Conservation (phyloP, 805 yeast genomes). For the Blastobotrys peoriensis region DNA sequence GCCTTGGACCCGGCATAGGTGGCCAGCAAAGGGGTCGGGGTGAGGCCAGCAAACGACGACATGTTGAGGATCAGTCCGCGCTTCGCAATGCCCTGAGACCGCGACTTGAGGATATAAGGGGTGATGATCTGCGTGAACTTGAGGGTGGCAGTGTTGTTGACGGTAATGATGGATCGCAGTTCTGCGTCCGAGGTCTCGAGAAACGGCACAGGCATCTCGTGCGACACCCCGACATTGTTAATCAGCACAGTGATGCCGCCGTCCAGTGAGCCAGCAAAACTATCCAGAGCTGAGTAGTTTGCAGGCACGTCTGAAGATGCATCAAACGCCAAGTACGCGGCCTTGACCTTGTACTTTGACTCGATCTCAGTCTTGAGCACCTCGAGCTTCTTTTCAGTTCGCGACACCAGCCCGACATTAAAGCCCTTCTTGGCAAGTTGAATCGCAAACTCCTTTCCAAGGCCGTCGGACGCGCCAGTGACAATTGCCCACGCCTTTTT, state of each 20-base stretch:
- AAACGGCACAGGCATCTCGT: constrained; percentile 92
- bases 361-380: constrained; percentile 57
- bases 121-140: constrained; percentile 73
- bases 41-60: constrained; percentile 95
- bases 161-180: constrained; percentile 70
- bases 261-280: constrained; percentile 36
- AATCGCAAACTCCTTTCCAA: constrained; percentile 84
- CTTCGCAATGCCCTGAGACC: constrained; percentile 26
- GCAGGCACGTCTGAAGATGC: constrained; percentile 56
- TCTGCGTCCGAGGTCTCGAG: constrained; percentile 71
- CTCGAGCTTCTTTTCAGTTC: constrained; percentile 75
- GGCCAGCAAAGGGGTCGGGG: constrained; percentile 89
- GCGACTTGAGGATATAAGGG: constrained; percentile 58
- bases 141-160: constrained; percentile 80
- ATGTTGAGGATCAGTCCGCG: constrained; percentile 78
- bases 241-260: constrained; percentile 66
- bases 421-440: constrained; percentile 85
- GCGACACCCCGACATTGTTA: constrained; percentile 94
- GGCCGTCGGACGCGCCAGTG: constrained; percentile 97
- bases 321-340: constrained; percentile 70
- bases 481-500: constrained; percentile 84
- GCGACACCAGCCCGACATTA: constrained; percentile 74
- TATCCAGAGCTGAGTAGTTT: constrained; percentile 49
- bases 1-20: constrained; percentile 96
- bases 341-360: constrained; percentile 51